These are phyloP conservation scores for Beta lomatogona DNA, from an alignment of 179 eudicot genomes.

Conservation along the genomic window DNA sequence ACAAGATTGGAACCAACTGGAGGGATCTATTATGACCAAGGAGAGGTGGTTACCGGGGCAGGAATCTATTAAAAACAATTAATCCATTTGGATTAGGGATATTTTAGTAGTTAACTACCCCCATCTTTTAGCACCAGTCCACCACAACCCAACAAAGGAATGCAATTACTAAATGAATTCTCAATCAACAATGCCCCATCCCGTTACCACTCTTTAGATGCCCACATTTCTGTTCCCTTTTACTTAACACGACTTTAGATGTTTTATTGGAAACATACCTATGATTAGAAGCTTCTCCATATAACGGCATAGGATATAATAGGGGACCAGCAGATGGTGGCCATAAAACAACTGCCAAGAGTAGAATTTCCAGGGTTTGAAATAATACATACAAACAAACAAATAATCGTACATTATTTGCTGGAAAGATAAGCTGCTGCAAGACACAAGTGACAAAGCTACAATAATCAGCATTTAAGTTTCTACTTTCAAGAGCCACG, in stretches of 20 bases:
- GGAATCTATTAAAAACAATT: neutral
- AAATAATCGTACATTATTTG: neutral
- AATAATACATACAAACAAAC: conserved; percentile 6
- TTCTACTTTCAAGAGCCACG: neutral
- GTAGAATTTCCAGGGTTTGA: neutral
- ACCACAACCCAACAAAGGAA: neutral
- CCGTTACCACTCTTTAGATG: neutral
- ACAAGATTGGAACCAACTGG: neutral
- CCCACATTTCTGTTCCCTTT: neutral
- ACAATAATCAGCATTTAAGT: neutral
- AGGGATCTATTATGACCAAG: neutral
- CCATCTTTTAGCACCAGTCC: neutral
- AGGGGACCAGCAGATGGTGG: conserved; percentile 81
- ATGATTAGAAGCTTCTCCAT: conserved; percentile 94
- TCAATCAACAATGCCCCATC: neutral
- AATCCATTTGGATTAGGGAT: neutral
- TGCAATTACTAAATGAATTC: neutral
- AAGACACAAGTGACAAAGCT: neutral
- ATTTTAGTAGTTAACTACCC: neutral
- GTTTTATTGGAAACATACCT: conserved; percentile 41
- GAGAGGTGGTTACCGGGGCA: neutral
- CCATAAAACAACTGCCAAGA: conserved; percentile 74
- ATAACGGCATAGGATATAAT: conserved; percentile 78
- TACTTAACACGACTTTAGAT: neutral
- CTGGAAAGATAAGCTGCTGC: conserved; percentile 4